Conservation (phyloP, 495 filamentous ascomycete genomes). For the Penicillium taxi region DNA sequence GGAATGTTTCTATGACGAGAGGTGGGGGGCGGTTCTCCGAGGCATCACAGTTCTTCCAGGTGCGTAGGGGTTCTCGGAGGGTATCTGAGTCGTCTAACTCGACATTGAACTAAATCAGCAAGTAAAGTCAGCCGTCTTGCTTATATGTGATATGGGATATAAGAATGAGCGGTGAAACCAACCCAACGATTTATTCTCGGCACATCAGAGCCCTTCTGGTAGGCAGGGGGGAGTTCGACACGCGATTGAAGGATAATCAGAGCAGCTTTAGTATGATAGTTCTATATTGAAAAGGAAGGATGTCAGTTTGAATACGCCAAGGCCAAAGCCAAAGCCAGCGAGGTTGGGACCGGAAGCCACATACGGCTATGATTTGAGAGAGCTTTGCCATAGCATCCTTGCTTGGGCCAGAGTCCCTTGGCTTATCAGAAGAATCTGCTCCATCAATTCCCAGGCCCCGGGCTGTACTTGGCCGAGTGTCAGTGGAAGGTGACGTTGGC, state of each 20-base stretch:
- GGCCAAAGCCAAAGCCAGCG: no score
- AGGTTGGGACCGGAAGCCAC: conserved; percentile 7
- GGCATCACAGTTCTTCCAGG: conserved; percentile 72
- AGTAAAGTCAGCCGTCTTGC: conserved; percentile 11
- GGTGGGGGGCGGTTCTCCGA: conserved; percentile 73
- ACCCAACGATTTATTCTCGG: conserved; percentile 89
- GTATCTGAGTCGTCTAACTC: conserved; percentile 87
- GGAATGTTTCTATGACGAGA: conserved; percentile 80
- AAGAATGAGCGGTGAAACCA: conserved; percentile 32
- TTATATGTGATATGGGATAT: background rate
- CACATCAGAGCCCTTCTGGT: conserved; percentile 48
- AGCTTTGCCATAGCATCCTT: conserved; percentile 64
- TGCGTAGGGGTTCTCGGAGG: conserved; percentile 66
- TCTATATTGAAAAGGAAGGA: conserved; percentile 42
- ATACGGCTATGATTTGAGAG: conserved; percentile 85
- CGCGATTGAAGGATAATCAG: conserved; percentile 77
- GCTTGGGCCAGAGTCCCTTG: conserved; percentile 24
- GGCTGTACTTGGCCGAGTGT: conserved; percentile 29
- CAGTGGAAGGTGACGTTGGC: conserved; percentile 27
- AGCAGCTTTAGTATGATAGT: conserved; percentile 84
- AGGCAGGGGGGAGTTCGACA: conserved; percentile 55
- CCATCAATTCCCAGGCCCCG: conserved; percentile 38
- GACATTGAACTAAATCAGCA: conserved; percentile 68
- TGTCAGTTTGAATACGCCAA: conserved; percentile 1
- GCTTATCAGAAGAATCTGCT: conserved; percentile 35